phyloP scores from a whole-genome alignment of 352 stramenopile species.

The Globisporangium middletonii region DNA sequence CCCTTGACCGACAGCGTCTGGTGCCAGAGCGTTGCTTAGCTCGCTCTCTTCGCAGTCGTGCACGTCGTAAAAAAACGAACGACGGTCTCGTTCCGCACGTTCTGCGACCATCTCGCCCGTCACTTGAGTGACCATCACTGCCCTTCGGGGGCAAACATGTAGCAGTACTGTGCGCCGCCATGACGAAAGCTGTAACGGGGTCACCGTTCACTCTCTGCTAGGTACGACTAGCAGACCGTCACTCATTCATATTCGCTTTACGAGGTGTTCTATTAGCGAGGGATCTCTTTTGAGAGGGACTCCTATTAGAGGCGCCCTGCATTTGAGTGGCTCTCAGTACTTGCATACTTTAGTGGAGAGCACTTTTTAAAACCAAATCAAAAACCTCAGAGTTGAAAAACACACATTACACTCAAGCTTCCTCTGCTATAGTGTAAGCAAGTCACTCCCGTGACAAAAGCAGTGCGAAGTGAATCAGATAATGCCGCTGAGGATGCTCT shows the following conservation, averaged over 20 bases:
- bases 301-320: no score
- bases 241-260: no score
- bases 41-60: conserved; percentile 9
- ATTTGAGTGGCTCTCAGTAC: no score
- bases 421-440: no score
- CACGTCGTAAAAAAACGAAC: conserved; percentile 7
- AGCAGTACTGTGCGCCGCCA: conserved; percentile 9
- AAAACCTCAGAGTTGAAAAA: no score
- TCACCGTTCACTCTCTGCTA: no score
- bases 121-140: conserved; percentile 14
- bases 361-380: no score
- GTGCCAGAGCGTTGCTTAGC: conserved; percentile 3
- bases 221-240: no score
- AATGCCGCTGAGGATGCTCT: neutral
- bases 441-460: neutral
- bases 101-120: conserved; percentile 8
- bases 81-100: conserved; percentile 11
- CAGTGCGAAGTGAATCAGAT: conserved; percentile 12
- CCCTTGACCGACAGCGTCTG: conserved; percentile 1
- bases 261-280: no score
- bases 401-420: no score
- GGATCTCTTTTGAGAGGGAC: no score
- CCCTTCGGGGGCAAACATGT: conserved; percentile 9
- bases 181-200: neutral
- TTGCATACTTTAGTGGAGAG: no score